Conservation (phyloP, 345 rosid genomes). For the Orychophragmus violaceus region DNA sequence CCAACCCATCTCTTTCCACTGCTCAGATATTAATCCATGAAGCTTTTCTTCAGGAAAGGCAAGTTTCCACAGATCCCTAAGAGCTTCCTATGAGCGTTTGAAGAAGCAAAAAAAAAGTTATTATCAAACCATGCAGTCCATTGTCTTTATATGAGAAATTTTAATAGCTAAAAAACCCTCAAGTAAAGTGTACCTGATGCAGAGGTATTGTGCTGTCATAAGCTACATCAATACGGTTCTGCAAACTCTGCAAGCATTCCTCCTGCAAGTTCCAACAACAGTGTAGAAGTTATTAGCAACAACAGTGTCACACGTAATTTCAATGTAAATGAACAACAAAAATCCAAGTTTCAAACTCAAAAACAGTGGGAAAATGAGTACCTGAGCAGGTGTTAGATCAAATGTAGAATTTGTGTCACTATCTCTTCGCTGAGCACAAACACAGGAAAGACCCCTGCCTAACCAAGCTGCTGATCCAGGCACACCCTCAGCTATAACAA, state of each 20-base stretch:
- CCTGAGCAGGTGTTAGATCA: slow-evolving; percentile 93
- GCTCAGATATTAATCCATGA: slow-evolving; percentile 80
- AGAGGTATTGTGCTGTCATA: slow-evolving; percentile 70
- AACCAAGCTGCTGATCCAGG: slow-evolving; percentile 99
- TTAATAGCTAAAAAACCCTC: neutral
- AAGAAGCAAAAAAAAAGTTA: neutral
- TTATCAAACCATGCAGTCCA: neutral
- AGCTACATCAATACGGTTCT: slow-evolving; percentile 74
- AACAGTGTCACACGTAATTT: neutral
- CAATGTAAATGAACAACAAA: neutral
- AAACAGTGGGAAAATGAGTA: slow-evolving; percentile 15
- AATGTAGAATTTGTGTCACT: slow-evolving; percentile 80
- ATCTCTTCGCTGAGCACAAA: slow-evolving; percentile 95
- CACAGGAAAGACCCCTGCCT: slow-evolving; percentile 98
- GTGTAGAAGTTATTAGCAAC: neutral
- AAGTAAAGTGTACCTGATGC: slow-evolving; percentile 54
- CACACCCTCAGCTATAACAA: slow-evolving; percentile 85
- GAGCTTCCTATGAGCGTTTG: slow-evolving; percentile 52
- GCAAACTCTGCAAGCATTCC: slow-evolving; percentile 83
- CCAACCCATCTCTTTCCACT: slow-evolving; percentile 99
- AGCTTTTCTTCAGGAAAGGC: slow-evolving; percentile 94
- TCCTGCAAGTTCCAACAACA: slow-evolving; percentile 43
- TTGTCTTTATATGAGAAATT: neutral
- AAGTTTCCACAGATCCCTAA: slow-evolving; percentile 80
- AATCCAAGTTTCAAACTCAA: neutral